Evolutionary conservation across 257 asterid genomes (phyloP), one percentile per base, ranked within the genome.

Genomic region (Petunia axillaris): DNA sequence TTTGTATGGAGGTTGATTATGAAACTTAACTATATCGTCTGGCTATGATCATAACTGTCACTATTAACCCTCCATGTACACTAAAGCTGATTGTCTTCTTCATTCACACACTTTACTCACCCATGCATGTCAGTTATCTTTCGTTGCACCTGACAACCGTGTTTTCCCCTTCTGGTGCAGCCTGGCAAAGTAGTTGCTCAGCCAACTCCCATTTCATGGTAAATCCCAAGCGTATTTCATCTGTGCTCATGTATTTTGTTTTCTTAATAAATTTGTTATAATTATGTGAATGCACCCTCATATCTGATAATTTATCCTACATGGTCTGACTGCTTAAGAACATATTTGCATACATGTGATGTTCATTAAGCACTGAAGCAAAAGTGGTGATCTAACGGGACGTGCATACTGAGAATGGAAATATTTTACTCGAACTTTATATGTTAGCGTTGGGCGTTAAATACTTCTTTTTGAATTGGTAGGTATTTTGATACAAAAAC

Each of bases 151-250:
- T 74, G 54, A 39, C 85, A 53, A 71, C 71, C n/a, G 43, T 80
- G 40, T 71, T 58, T 85, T n/a, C 73, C 57, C 76, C 79, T 76
- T 8, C 84, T 78, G 63, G 50, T 90, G 94, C 93, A 95, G 99
- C 85, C 93, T 7, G 93, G 92, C 82, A 91, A 85, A 86, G 91
- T 93, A 74, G 80, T 85, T 81, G 87, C 84, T 80, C 98, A 89
- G 85, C 90, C 95, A 83, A 94, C 91, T 87, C 97, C 99, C 38
- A 81, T 91, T 70, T 91, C 97, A 71, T 93, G 96, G 99, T 94
- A 82, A 88, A 91, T 79, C 58, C 64, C 11, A 39, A 52, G 46
- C 8, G 62, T 48, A 64, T 48, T 79, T 52, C 35, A 63, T 38
- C 73, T 15, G 73, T 64, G 37, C 40, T 64, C 13, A 50, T 64